Base-by-base conservation (phyloP, 306 rosid species). In the Alnus glutinosa region DNA sequence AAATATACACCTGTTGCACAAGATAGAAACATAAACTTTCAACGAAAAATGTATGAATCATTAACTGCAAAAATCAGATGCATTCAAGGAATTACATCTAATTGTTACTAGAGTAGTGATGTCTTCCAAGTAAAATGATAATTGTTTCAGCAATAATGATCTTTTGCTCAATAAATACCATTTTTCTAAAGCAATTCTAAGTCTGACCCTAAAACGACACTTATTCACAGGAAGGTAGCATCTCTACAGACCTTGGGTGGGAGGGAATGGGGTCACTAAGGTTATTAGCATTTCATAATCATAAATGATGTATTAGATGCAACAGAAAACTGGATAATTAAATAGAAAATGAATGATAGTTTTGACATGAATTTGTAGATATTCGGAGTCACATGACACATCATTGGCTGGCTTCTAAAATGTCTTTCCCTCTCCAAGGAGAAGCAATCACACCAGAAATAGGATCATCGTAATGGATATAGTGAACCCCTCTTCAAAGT, bases 1-100 rank as follows among this genome's bases (percentile, higher is more conserved):
- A 95, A 77, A 95, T 93, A 88, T 93, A 95, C 39, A 90, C 96
- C 99, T 95, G 88, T 80, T 49, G 66, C 85, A 76, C 48, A 80
- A 76, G 71, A 75, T 70, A 81, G 34, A 70, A 57, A 54, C 30
- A 77, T 42, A 66, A 75, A 36, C 48, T 64, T 64, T 18, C 58
- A 75, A 82, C 46, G 71, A 47, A 81, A 46, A 30, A 68, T 78
- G 70, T 58, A 74, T 72, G 64, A 19, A 72, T 51, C 82, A 55
- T 70, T 76, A 69, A 76, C 72, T 79, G 28, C n/a, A 73, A 42
- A 71, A 47, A 76, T 64, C 59, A 6, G 55, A 71, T 69, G 77
- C 76, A 76, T 51, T 61, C 50, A 70, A 57, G 71, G 16, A 34
- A 64, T 36, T 15, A 16, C 69, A 73, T 69, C 36, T 62, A 46